These are phyloP conservation scores for Candida glaebosa DNA, from an alignment of 805 yeast species.

Conservation along the genomic window DNA sequence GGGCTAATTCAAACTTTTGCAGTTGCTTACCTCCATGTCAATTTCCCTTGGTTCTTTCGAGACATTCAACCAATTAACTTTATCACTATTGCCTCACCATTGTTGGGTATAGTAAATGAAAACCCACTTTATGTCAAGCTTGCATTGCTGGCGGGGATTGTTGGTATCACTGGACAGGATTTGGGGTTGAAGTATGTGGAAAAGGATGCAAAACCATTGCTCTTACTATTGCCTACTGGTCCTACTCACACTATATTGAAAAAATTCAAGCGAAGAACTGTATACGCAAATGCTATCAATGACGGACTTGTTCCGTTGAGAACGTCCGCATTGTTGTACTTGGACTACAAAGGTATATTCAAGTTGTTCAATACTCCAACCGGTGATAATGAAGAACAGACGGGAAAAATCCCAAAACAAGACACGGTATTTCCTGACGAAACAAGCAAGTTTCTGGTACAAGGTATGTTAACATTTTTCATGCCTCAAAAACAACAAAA, in stretches of 20 bases:
- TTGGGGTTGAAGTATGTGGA: constrained; percentile 58
- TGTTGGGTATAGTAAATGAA: constrained; percentile 83
- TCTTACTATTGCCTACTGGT: constrained; percentile 72
- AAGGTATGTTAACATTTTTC: constrained; percentile 36
- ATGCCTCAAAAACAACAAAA: constrained; percentile 38
- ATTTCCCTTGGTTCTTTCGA: constrained; percentile 68
- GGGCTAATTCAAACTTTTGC: constrained; percentile 92
- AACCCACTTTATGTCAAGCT: constrained; percentile 82
- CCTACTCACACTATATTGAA: constrained; percentile 65
- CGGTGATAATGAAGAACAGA: constrained; percentile 11
- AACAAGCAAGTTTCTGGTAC: constrained; percentile 19
- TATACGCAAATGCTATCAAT: constrained; percentile 85
- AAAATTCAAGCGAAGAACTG: constrained; percentile 65
- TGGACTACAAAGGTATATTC: constrained; percentile 73
- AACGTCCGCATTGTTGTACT: constrained; percentile 78
- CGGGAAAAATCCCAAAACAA: constrained; percentile 17
- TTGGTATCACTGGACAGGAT: constrained; percentile 94
- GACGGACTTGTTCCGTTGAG: constrained; percentile 96
- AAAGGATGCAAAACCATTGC: constrained; percentile 53
- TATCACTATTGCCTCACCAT: constrained; percentile 81
- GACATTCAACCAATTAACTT: constrained; percentile 71
- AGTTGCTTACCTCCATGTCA: constrained; percentile 68
- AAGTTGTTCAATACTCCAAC: constrained; percentile 16
- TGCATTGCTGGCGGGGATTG: constrained; percentile 80
- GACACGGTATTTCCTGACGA: constrained; percentile 12